Base-by-base conservation (phyloP, 2,329 filamentous ascomycete genomes). In the Fusarium equiseti region DNA sequence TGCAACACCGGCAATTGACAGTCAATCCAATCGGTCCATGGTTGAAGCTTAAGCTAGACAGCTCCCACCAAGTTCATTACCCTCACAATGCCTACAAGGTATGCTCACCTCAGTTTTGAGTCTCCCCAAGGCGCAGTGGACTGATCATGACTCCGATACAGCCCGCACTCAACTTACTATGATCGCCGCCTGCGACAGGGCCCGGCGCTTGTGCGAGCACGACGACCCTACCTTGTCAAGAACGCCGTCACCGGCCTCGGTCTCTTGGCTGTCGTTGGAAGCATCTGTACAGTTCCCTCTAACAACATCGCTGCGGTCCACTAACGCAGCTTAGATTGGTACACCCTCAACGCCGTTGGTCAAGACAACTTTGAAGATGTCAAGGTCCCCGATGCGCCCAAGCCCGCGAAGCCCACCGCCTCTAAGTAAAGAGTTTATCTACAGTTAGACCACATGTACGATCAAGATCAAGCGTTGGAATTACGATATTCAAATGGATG, bases 291-390 rank as follows among this genome's bases (percentile, higher is more conserved):
- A 93, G 24, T 88, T n/a, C n/a, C 55, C n/a, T 53, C 43, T n/a
- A 22, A 20, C 40, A 40, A n/a, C 18, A 43, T 45, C 31, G 12
- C 29, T 45, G 42, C 43, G 42, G 55, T 44, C 38, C 57, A 50
- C 73, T 76, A 60, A 77, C 59, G 38, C 27, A 20, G 16, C 18
- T 48, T 60, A 89, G 88, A 89, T 75, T 82, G 82, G 73, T 89
- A 89, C 77, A 89, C 88, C 6, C 91, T 99, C 78, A 88, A 86
- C 72, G 94, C 93, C 58, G 92, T 99, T 77, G 94, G 95, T 45
- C 96, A 98, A 82, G 96, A 98, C 81, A 93, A 98, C 73, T 99
- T 99, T 83, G 93, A 95, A 62, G 96, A 99, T 79, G 95, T 98
- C 75, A 91, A 94, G 79, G 91, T 98, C 40, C 96, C 96, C 29